Percentiles rank a stretch among this genome's conserved stretches.
Evolutionary conservation across 2,329 filamentous ascomycete species (phyloP).

Genomic region (Neophaeococcomyces aloes): DNA sequence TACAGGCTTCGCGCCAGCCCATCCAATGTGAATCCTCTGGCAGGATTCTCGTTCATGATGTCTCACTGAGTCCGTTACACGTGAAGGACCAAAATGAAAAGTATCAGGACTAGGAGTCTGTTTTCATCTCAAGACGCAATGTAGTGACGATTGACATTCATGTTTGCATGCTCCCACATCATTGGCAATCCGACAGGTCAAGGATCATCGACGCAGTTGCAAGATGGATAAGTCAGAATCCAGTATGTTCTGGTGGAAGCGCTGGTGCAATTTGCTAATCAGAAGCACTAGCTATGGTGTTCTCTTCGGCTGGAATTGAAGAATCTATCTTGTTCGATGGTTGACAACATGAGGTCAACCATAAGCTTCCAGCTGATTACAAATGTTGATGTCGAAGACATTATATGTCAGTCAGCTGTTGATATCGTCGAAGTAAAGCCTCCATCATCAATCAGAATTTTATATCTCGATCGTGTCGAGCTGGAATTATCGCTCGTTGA

Average conservation of each 20-base stretch:
- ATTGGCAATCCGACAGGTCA: background rate
- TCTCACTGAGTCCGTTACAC: background rate
- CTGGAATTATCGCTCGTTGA: no score
- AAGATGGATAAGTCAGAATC: background rate
- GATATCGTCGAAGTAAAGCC: no score
- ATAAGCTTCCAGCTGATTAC: background rate
- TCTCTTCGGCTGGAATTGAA: background rate
- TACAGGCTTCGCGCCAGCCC: no score
- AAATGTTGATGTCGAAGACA: no score
- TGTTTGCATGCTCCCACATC: background rate
- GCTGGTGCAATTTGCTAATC: background rate
- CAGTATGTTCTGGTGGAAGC: background rate
- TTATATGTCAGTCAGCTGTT: no score
- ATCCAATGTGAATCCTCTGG: no score
- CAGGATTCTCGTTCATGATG: no score
- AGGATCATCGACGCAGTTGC: background rate
- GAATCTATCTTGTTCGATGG: background rate
- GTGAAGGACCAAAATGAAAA: background rate
- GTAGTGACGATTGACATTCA: background rate
- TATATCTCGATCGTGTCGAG: no score
- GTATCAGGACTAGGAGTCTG: constrained; percentile 2
- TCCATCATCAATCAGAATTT: no score
- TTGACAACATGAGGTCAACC: background rate
- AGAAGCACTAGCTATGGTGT: background rate
- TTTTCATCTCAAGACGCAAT: constrained; percentile 3